A percentile compares a stretch with the other conserved stretches of the same genome.
These are phyloP conservation scores for Penicillium ochrochloron DNA, from an alignment of 495 filamentous ascomycete species.

Conservation along the genomic window DNA sequence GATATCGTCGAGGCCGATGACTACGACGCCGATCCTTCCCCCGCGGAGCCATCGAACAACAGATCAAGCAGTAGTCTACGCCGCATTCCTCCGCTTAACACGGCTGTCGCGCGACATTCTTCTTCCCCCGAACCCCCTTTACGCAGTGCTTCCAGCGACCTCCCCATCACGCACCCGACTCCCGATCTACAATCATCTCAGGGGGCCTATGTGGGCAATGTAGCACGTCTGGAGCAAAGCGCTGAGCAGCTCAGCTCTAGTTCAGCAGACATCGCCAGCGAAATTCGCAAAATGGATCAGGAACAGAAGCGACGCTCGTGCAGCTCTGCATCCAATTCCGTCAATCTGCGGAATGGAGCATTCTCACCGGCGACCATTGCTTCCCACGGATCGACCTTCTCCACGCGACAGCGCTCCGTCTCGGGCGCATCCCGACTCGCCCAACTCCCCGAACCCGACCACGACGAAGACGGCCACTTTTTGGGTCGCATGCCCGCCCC, in stretches of 20 bases:
- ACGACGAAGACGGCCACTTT: slow-evolving; percentile 47
- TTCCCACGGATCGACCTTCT: slow-evolving; percentile 65
- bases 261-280: slow-evolving; percentile 77
- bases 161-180: slow-evolving; percentile 69
- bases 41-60: slow-evolving; percentile 24
- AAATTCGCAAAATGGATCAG: slow-evolving; percentile 77
- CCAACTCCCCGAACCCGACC: slow-evolving; percentile 55
- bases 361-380: slow-evolving; percentile 74
- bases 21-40: slow-evolving; percentile 45
- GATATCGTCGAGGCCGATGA: slow-evolving; percentile 54
- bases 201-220: slow-evolving; percentile 74
- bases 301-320: slow-evolving; percentile 68
- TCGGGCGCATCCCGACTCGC: slow-evolving; percentile 57
- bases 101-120: slow-evolving; percentile 36
- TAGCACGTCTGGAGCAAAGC: slow-evolving; percentile 79
- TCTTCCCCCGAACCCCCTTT: slow-evolving; percentile 53
- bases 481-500: slow-evolving; percentile 28
- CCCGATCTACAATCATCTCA: slow-evolving; percentile 76
- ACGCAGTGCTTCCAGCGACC: slow-evolving; percentile 63
- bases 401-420: slow-evolving; percentile 61
- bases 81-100: slow-evolving; percentile 42
- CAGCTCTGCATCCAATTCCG: slow-evolving; percentile 62
- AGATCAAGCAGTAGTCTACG: slow-evolving; percentile 27
- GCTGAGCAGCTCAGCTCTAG: slow-evolving; percentile 81
- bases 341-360: slow-evolving; percentile 72